Percentiles rank a stretch among this genome's conserved stretches.
These are phyloP conservation scores for Aspergillus hiratsukae DNA, from an alignment of 2,329 filamentous ascomycete genomes.

Conservation along the genomic window DNA sequence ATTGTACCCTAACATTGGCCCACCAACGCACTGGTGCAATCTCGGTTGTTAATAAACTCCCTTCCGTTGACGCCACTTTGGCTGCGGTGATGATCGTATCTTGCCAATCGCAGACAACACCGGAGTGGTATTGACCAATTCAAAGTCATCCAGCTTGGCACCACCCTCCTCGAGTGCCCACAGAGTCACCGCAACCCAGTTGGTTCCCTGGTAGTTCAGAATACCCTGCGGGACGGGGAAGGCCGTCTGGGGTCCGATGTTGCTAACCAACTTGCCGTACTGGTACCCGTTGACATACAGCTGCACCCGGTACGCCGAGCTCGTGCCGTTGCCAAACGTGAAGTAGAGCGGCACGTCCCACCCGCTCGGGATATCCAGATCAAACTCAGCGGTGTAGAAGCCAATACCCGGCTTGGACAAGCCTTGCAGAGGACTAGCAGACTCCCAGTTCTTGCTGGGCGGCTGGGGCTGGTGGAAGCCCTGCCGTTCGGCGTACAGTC, in stretches of 20 bases:
- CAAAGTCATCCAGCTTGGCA: conserved; percentile 54
- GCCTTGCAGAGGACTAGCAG: conserved; percentile 34
- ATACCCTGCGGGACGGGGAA: conserved; percentile 73
- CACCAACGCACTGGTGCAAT: neutral
- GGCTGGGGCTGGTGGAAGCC: conserved; percentile 53
- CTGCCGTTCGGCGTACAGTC: conserved; percentile 51
- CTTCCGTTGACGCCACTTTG: conserved; percentile 44
- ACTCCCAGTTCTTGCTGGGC: conserved; percentile 33
- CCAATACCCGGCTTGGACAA: conserved; percentile 47
- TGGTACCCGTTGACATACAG: conserved; percentile 75
- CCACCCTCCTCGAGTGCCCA: conserved; percentile 61
- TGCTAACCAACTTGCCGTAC: conserved; percentile 63
- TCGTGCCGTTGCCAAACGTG: conserved; percentile 42
- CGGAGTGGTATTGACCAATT: conserved; percentile 46
- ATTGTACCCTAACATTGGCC: neutral
- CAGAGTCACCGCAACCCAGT: conserved; percentile 63
- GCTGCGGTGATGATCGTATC: conserved; percentile 45
- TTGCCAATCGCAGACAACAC: conserved; percentile 46
- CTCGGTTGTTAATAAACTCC: conserved; percentile 46
- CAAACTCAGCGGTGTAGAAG: conserved; percentile 51
- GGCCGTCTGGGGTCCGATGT: conserved; percentile 68
- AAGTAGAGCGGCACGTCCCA: conserved; percentile 56
- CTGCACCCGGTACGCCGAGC: conserved; percentile 57
- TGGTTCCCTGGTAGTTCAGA: conserved; percentile 64
- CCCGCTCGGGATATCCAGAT: conserved; percentile 48